Percentiles rank a stretch among this genome's conserved stretches.
These are phyloP conservation scores for Solanum dulcamara DNA, from an alignment of 257 asterid genomes.

Conservation along the genomic window DNA sequence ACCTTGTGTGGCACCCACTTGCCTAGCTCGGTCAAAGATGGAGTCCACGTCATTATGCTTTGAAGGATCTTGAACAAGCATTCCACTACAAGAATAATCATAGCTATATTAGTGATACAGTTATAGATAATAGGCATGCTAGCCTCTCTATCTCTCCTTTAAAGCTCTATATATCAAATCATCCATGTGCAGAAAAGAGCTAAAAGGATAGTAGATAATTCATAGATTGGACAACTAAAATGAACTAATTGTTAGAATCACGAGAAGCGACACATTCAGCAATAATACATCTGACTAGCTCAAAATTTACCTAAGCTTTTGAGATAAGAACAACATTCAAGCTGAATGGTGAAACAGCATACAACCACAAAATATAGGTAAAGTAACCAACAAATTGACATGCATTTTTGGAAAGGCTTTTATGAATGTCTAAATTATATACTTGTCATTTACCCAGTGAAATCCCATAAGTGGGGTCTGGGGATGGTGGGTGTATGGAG, in stretches of 20 bases:
- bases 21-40: slow-evolving; percentile 44
- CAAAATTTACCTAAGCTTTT: not conserved
- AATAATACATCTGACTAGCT: not conserved
- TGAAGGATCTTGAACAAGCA: slow-evolving; percentile 56
- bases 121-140: not conserved
- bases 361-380: not conserved
- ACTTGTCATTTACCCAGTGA: not conserved
- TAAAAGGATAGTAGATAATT: not conserved
- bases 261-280: not conserved
- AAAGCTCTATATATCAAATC: not conserved
- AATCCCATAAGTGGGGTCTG: not conserved
- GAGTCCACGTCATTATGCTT: slow-evolving; percentile 37
- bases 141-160: not conserved
- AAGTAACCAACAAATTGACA: not conserved
- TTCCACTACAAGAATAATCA: slow-evolving; percentile 49
- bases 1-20: slow-evolving; percentile 59
- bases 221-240: not conserved
- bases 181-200: not conserved
- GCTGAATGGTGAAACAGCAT: not conserved
- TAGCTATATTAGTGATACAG: not conserved
- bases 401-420: not conserved
- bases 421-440: not conserved
- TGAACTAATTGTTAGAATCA: not conserved
- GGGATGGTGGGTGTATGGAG: not conserved
- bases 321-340: not conserved